Percentiles rank a stretch among this genome's conserved stretches.
These are phyloP conservation scores for Elongisporangium anandrum DNA, from an alignment of 352 stramenopile species.

Conservation along the genomic window DNA sequence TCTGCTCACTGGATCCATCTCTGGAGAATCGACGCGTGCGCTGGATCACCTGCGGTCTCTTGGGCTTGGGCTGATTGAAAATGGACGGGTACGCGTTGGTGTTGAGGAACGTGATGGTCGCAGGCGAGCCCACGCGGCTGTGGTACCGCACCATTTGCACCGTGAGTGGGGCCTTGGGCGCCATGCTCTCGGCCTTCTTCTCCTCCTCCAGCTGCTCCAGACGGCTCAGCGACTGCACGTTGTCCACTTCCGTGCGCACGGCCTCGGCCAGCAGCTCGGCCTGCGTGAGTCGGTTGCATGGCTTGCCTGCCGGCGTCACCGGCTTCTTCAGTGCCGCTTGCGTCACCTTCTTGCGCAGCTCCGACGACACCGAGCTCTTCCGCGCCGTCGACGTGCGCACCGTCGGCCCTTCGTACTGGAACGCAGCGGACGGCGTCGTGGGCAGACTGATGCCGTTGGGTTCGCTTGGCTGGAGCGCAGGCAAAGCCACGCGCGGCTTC, in stretches of 20 bases:
- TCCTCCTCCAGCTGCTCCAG: constrained; percentile 81
- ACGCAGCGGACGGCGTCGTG: constrained; percentile 2
- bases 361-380: constrained; percentile 57
- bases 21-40: not conserved
- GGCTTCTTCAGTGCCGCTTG: constrained; percentile 30
- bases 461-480: not conserved
- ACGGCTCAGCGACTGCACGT: constrained; percentile 70
- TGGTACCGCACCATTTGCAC: constrained; percentile 66
- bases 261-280: constrained; percentile 65
- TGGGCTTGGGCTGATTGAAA: constrained; percentile 57
- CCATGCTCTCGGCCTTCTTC: constrained; percentile 61
- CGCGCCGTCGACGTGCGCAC: constrained; percentile 54
- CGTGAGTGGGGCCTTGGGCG: constrained; percentile 67
- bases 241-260: constrained; percentile 75
- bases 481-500: constrained; percentile 10
- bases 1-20: constrained; percentile 1
- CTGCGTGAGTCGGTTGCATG: constrained; percentile 56
- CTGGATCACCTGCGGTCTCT: constrained; percentile 12
- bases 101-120: constrained; percentile 84
- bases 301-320: constrained; percentile 21
- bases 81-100: constrained; percentile 54
- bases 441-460: not conserved
- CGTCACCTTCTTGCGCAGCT: constrained; percentile 49
- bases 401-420: constrained; percentile 33
- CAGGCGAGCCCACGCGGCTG: constrained; percentile 53